Conservation (phyloP, 2,329 filamentous ascomycete species). For the Claviceps spartinae region DNA sequence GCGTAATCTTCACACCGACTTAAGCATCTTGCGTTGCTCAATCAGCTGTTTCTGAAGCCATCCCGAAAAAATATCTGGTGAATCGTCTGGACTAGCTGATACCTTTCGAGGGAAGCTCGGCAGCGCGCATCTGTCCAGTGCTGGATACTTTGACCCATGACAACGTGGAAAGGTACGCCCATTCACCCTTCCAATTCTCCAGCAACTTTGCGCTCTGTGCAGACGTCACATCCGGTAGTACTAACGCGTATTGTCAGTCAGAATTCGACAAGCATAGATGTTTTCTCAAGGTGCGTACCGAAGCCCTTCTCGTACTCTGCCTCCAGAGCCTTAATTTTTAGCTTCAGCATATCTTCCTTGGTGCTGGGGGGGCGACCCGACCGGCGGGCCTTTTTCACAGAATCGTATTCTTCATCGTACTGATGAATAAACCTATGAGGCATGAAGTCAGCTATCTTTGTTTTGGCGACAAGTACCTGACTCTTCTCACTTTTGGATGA, state of each 20-base stretch:
- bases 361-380: slow-evolving; percentile 66
- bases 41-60: background rate
- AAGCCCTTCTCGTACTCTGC: slow-evolving; percentile 78
- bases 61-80: background rate
- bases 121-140: slow-evolving; percentile 50
- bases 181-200: slow-evolving; percentile 67
- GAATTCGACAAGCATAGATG: background rate
- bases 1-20: background rate
- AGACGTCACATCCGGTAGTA: slow-evolving; percentile 62
- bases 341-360: slow-evolving; percentile 62
- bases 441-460: slow-evolving; percentile 13
- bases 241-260: slow-evolving; percentile 22
- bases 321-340: slow-evolving; percentile 55
- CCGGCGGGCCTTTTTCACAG: slow-evolving; percentile 54
- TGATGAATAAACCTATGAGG: slow-evolving; percentile 46
- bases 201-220: slow-evolving; percentile 51
- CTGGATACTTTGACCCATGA: slow-evolving; percentile 63
- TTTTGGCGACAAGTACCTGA: background rate
- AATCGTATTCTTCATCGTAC: slow-evolving; percentile 55
- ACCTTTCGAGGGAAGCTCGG: slow-evolving; percentile 58
- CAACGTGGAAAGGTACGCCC: slow-evolving; percentile 64
- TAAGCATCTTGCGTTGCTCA: background rate
- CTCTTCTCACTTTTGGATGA: slow-evolving; percentile 43
- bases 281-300: slow-evolving; percentile 35
- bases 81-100: slow-evolving; percentile 10